Evolutionary conservation across 140 eudicot genomes (phyloP).

Genomic region (Cichorium intybus): DNA sequence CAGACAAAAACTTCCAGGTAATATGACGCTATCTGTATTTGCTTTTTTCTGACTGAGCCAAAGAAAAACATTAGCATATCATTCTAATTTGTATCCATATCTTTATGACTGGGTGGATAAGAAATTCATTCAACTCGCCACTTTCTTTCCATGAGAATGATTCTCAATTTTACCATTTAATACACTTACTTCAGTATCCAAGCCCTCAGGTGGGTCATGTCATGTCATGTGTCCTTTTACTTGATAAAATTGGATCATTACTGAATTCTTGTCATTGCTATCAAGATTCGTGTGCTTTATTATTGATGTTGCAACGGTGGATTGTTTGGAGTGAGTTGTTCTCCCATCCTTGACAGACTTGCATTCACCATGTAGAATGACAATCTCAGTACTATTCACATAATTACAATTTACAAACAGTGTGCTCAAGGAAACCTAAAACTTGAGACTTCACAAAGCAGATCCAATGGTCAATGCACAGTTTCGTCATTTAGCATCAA

Average conservation of each 20-base stretch:
- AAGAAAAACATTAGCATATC: not conserved
- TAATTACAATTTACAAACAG: conserved; percentile 8
- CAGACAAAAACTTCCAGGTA: not conserved
- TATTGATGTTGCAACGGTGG: conserved; percentile 22
- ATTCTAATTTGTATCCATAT: no score
- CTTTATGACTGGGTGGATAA: not conserved
- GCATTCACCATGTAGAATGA: not conserved
- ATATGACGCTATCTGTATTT: not conserved
- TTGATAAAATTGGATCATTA: conserved; percentile 17
- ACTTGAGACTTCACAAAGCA: not conserved
- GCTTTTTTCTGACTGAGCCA: no score
- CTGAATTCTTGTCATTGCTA: conserved; percentile 15
- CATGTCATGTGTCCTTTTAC: conserved; percentile 15
- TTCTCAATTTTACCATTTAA: conserved; percentile 30
- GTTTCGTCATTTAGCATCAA: not conserved
- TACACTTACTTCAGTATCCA: conserved; percentile 24
- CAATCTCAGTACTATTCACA: conserved; percentile 10
- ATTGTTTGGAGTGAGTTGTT: conserved; percentile 16
- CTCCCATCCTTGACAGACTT: conserved; percentile 29
- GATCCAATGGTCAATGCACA: not conserved
- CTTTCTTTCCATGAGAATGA: conserved; percentile 44
- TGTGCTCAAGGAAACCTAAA: not conserved
- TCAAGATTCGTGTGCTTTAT: conserved; percentile 22
- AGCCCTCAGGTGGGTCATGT: conserved; percentile 17
- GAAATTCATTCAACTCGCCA: conserved; percentile 38